Evolutionary conservation across 2,329 filamentous ascomycete species (phyloP).

Genomic region (Fusarium decemcellulare): DNA sequence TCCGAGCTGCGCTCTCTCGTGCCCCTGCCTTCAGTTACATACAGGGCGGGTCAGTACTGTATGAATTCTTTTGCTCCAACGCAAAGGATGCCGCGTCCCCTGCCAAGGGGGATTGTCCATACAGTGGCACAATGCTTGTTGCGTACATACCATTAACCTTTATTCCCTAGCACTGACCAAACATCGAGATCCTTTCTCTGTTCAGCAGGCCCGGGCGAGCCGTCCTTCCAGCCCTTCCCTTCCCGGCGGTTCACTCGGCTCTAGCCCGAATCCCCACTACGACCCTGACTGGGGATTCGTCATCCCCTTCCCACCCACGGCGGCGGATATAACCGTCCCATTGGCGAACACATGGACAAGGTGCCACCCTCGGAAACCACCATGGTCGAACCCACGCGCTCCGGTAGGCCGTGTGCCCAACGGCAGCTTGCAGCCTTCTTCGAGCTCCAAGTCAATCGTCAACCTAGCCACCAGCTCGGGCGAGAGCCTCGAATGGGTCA

Average conservation of each 20-base stretch:
- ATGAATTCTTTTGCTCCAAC: constrained; percentile 13
- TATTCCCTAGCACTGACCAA: constrained; percentile 35
- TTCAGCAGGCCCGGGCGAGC: constrained; percentile 40
- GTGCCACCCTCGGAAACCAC: constrained; percentile 47
- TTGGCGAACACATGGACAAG: constrained; percentile 51
- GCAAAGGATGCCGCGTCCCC: constrained; percentile 5
- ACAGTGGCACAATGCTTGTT: constrained; percentile 5
- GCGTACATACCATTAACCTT: constrained; percentile 20
- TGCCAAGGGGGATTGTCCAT: constrained; percentile 7
- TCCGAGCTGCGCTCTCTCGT: constrained; percentile 22
- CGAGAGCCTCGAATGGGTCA: constrained; percentile 49
- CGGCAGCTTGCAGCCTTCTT: constrained; percentile 46
- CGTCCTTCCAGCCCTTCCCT: constrained; percentile 44
- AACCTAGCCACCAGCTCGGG: constrained; percentile 46
- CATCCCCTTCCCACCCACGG: constrained; percentile 49
- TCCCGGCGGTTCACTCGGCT: constrained; percentile 57
- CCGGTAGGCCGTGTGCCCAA: constrained; percentile 42
- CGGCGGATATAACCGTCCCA: constrained; percentile 52
- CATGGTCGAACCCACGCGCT: constrained; percentile 42
- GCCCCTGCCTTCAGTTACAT: constrained; percentile 45
- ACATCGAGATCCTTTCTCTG: constrained; percentile 47
- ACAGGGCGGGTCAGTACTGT: constrained; percentile 42
- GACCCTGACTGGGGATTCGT: constrained; percentile 52
- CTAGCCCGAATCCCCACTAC: constrained; percentile 53
- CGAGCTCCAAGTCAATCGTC: constrained; percentile 37